These are phyloP conservation scores for Podila clonocystis DNA, from an alignment of 192 early-diverging fungal species.

Conservation along the genomic window DNA sequence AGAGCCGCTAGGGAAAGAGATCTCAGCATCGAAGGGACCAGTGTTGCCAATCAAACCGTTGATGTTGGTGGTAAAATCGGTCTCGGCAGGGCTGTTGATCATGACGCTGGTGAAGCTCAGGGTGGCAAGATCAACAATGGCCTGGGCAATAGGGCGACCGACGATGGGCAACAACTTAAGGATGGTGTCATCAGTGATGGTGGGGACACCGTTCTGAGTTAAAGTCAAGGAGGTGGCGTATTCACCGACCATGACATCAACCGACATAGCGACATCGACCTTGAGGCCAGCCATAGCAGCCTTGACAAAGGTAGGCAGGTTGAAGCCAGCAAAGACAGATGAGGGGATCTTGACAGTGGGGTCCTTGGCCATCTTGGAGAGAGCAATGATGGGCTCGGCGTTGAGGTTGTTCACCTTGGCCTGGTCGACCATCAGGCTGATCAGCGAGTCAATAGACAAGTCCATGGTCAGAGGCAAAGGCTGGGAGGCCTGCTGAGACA, in stretches of 20 bases:
- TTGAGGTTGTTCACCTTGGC: constrained; percentile 57
- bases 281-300: constrained; percentile 58
- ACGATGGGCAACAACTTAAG: constrained; percentile 60
- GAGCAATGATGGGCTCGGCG: constrained; percentile 54
- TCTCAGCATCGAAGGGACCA: constrained; percentile 52
- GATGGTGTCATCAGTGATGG: constrained; percentile 56
- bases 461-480: constrained; percentile 61
- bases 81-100: constrained; percentile 51
- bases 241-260: constrained; percentile 58
- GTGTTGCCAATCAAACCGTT: constrained; percentile 46
- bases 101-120: constrained; percentile 36
- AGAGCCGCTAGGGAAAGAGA: constrained; percentile 54
- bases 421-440: constrained; percentile 56
- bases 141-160: constrained; percentile 64
- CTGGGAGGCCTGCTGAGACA: constrained; percentile 43
- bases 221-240: constrained; percentile 56
- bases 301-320: constrained; percentile 55
- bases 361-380: constrained; percentile 51
- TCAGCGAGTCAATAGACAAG: constrained; percentile 57
- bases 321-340: constrained; percentile 56
- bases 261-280: constrained; percentile 57
- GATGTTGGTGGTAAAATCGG: constrained; percentile 48
- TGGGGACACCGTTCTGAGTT: constrained; percentile 55
- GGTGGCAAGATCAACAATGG: constrained; percentile 55
- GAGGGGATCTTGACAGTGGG: constrained; percentile 48